Conservation (phyloP, 768 basidiomycete genomes). For the Leccinum truebloodii region DNA sequence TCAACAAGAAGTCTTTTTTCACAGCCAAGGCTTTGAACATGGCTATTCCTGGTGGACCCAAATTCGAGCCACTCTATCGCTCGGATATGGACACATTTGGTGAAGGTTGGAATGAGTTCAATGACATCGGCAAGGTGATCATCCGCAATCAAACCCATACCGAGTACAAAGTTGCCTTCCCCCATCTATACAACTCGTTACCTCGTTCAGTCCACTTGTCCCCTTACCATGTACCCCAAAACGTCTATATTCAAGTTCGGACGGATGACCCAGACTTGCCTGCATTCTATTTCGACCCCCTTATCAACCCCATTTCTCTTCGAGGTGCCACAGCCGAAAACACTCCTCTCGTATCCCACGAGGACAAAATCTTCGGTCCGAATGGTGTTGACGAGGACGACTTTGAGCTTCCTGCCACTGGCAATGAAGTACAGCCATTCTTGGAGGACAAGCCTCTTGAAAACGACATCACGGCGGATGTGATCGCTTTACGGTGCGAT, state of each 20-base stretch:
- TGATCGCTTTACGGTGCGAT: slow-evolving; percentile 95
- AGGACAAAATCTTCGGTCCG: slow-evolving; percentile 89
- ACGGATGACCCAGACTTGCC: slow-evolving; percentile 99
- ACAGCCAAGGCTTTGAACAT: slow-evolving; percentile 96
- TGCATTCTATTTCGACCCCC: slow-evolving; percentile 97
- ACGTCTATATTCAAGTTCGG: slow-evolving; percentile 83
- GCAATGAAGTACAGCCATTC: slow-evolving; percentile 69
- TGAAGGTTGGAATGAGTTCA: slow-evolving; percentile 99
- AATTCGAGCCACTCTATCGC: slow-evolving; percentile 95
- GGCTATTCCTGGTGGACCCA: slow-evolving; percentile 97
- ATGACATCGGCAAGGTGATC: slow-evolving; percentile 99
- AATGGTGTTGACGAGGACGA: slow-evolving; percentile 84
- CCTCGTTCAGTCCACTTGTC: slow-evolving; percentile 93
- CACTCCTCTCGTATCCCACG: slow-evolving; percentile 78
- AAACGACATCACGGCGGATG: slow-evolving; percentile 92
- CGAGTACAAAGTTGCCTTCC: slow-evolving; percentile 99
- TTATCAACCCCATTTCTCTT: slow-evolving; percentile 96
- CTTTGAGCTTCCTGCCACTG: slow-evolving; percentile 70
- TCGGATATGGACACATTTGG: slow-evolving; percentile 93
- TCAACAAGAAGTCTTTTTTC: slow-evolving; percentile 98
- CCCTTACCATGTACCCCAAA: slow-evolving; percentile 92
- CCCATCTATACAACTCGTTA: slow-evolving; percentile 96
- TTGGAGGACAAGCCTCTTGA: slow-evolving; percentile 76
- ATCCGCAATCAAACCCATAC: slow-evolving; percentile 98
- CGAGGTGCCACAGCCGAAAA: slow-evolving; percentile 76